Conservation (phyloP, 441 rosid genomes). For the Gossypium davidsonii region DNA sequence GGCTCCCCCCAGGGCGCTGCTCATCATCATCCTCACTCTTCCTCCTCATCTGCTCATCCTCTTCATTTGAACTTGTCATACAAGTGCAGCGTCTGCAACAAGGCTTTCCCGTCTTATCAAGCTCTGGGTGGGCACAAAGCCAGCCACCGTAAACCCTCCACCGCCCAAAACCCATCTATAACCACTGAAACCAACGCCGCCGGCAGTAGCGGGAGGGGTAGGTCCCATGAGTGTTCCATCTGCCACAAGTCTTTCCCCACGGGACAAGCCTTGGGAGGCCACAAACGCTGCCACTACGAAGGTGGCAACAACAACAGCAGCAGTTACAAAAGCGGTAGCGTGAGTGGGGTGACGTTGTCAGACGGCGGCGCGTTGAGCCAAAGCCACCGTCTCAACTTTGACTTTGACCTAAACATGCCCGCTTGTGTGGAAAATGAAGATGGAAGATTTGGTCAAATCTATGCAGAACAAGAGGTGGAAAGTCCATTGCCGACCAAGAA, state of each 20-base stretch:
- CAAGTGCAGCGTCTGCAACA: conserved; percentile 72
- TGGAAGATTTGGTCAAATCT: conserved; percentile 10
- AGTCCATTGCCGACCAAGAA: conserved; percentile 65
- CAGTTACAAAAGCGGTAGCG: conserved; percentile 4
- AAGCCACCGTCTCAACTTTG: conserved; percentile 35
- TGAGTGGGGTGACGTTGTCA: conserved; percentile 30
- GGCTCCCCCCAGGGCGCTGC: conserved; percentile 12
- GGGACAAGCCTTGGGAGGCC: conserved; percentile 73
- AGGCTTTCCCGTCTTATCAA: conserved; percentile 74
- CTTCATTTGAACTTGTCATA: conserved; percentile 21
- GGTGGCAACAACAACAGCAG: conserved; percentile 23
- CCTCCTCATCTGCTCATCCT: conserved; percentile 17
- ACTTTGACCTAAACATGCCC: conserved; percentile 53
- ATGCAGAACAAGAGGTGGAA: conserved; percentile 50
- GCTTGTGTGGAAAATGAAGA: conserved; percentile 22
- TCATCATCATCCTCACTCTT: background rate
- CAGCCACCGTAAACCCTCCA: conserved; percentile 57
- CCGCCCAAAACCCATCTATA: background rate
- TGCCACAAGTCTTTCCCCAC: conserved; percentile 58
- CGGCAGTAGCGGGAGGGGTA: conserved; percentile 25
- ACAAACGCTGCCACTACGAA: conserved; percentile 72
- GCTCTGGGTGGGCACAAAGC: conserved; percentile 98
- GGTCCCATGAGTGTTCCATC: conserved; percentile 55
- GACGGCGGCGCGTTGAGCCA: conserved; percentile 27
- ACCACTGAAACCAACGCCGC: conserved; percentile 14